Percentiles rank a stretch among this genome's conserved stretches.
These are phyloP conservation scores for Quercus engelmannii DNA, from an alignment of 306 rosid species.

Conservation along the genomic window DNA sequence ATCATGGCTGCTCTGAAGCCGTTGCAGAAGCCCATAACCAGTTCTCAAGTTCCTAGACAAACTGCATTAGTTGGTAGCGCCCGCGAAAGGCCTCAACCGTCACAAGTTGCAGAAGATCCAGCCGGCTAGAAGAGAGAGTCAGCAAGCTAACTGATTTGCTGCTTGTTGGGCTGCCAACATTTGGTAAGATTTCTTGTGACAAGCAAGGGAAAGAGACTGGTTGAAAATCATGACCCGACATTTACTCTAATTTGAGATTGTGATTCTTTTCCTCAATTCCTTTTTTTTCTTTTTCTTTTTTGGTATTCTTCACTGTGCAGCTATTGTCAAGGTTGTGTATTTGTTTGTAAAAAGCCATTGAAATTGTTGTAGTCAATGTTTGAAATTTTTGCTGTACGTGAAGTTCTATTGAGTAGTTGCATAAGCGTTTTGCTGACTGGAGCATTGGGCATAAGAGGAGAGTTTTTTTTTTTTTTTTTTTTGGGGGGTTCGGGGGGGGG, in stretches of 20 bases:
- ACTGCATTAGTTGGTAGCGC: slow-evolving; percentile 16
- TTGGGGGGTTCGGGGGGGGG: too few relatives aligned
- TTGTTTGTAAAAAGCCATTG: slow-evolving; percentile 55
- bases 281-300: slow-evolving; percentile 6
- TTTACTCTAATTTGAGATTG: slow-evolving; percentile 39
- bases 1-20: slow-evolving; percentile 90
- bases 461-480: not conserved
- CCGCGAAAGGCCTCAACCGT: slow-evolving; percentile 33
- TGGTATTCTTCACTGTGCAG: slow-evolving; percentile 23
- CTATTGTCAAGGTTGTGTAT: slow-evolving; percentile 47
- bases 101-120: slow-evolving; percentile 37
- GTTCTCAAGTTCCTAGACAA: slow-evolving; percentile 59
- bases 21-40: slow-evolving; percentile 62
- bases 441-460: slow-evolving; percentile 13
- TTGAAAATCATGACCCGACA: slow-evolving; percentile 46
- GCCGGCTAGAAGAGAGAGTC: slow-evolving; percentile 32
- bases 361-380: slow-evolving; percentile 40
- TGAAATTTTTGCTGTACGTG: slow-evolving; percentile 35
- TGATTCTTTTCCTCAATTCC: slow-evolving; percentile 32
- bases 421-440: slow-evolving; percentile 21
- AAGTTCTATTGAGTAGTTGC: slow-evolving; percentile 22
- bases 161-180: slow-evolving; percentile 36
- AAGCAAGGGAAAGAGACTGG: slow-evolving; percentile 27
- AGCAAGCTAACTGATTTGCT: slow-evolving; percentile 35
- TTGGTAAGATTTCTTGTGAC: slow-evolving; percentile 40